These are phyloP conservation scores for Ophiocordyceps camponoti-floridani DNA, from an alignment of 2,329 filamentous ascomycete genomes.

Conservation along the genomic window DNA sequence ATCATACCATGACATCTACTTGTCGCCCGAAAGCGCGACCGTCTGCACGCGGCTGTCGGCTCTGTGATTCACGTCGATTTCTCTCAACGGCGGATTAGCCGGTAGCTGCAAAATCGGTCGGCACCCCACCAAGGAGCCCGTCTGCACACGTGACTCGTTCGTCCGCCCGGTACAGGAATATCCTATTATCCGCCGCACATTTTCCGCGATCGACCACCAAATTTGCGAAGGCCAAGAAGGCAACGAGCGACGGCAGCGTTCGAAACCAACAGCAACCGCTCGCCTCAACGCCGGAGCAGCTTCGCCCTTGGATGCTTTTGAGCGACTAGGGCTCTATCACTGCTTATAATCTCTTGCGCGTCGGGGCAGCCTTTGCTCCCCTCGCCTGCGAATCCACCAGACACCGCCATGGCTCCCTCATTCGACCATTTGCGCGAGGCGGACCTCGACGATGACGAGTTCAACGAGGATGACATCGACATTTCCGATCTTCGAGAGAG, in stretches of 20 bases:
- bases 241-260: background rate
- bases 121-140: constrained; percentile 2
- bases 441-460: constrained; percentile 69
- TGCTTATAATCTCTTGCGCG: background rate
- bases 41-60: background rate
- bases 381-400: background rate
- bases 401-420: constrained; percentile 67
- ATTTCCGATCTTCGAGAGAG: constrained; percentile 87
- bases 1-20: background rate
- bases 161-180: constrained; percentile 18
- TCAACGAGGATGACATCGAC: constrained; percentile 86
- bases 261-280: background rate
- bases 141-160: constrained; percentile 22
- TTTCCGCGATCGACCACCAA: constrained; percentile 18
- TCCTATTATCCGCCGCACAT: constrained; percentile 23
- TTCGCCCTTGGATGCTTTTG: background rate
- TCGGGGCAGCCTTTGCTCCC: background rate
- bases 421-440: constrained; percentile 88
- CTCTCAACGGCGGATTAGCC: background rate
- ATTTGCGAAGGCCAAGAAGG: constrained; percentile 13
- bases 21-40: background rate
- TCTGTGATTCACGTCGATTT: background rate
- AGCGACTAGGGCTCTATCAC: background rate
- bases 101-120: background rate
- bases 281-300: background rate